A percentile compares a stretch with the other conserved stretches of the same genome.
Conservation (phyloP, 148 eudicot species). For the Drosera capensis region DNA sequence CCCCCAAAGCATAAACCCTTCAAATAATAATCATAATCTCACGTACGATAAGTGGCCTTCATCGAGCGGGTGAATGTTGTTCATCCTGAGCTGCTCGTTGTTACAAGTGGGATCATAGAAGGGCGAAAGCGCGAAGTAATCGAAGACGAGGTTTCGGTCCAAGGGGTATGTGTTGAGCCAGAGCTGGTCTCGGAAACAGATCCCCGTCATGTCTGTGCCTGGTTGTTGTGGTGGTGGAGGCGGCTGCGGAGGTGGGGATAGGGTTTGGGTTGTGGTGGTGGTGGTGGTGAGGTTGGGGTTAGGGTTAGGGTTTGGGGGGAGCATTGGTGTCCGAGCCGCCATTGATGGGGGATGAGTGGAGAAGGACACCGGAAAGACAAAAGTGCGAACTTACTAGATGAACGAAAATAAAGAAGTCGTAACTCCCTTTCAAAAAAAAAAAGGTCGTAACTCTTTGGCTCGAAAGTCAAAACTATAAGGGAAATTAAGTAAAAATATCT, state of each 20-base stretch:
- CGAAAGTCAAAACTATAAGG: too few relatives aligned
- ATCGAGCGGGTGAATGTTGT: conserved; percentile 78
- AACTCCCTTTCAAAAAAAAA: too few relatives aligned
- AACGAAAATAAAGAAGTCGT: too few relatives aligned
- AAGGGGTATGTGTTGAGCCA: conserved; percentile 82
- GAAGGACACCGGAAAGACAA: too few relatives aligned
- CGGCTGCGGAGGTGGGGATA: too few relatives aligned
- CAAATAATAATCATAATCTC: conserved; percentile 10
- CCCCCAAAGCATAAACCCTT: too few relatives aligned
- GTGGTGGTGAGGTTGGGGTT: too few relatives aligned
- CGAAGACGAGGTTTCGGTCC: conserved; percentile 76
- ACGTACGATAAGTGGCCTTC: conserved; percentile 83
- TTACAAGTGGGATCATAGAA: conserved; percentile 81
- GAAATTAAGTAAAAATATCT: too few relatives aligned
- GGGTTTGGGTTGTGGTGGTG: conserved; percentile 53
- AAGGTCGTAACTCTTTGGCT: too few relatives aligned
- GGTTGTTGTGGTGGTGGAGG: conserved; percentile 44
- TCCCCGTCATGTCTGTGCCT: conserved; percentile 93
- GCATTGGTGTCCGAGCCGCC: conserved; percentile 83
- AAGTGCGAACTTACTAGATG: too few relatives aligned
- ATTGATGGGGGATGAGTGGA: too few relatives aligned
- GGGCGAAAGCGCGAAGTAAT: conserved; percentile 86
- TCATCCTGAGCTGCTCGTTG: conserved; percentile 58
- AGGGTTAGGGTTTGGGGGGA: conserved; percentile 29
- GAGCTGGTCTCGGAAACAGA: conserved; percentile 81